Conservation (phyloP, 2,329 filamentous ascomycete genomes). For the Diaporthe citriasiana region DNA sequence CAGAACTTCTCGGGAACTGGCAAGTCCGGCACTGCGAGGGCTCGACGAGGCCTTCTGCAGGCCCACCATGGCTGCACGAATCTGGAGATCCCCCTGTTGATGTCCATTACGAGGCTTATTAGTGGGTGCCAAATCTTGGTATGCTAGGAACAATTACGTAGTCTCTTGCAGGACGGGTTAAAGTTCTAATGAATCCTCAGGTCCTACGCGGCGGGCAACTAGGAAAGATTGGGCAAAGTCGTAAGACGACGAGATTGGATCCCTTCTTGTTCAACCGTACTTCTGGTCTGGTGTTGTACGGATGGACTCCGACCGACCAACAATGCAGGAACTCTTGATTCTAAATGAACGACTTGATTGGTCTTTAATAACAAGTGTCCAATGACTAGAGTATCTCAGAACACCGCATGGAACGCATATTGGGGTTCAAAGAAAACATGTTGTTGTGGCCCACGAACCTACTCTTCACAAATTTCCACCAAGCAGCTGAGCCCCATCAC, state of each 20-base stretch:
- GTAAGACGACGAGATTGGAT: neutral
- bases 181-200: neutral
- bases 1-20: neutral
- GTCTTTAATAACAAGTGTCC: neutral
- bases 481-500: neutral
- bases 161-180: neutral
- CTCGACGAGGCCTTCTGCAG: neutral
- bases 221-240: neutral
- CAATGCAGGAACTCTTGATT: neutral
- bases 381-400: neutral
- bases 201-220: neutral
- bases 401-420: neutral
- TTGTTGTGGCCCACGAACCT: neutral
- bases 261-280: neutral
- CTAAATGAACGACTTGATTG: neutral
- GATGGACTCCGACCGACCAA: neutral
- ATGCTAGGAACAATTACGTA: neutral
- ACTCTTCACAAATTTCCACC: neutral
- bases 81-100: neutral
- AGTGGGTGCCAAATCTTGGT: neutral
- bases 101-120: neutral
- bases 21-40: neutral
- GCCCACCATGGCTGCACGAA: neutral
- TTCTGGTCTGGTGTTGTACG: neutral
- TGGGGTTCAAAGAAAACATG: neutral